Evolutionary conservation across 192 early-diverging fungal genomes (phyloP).

Genomic region (Rhizoclosmatium globosum): DNA sequence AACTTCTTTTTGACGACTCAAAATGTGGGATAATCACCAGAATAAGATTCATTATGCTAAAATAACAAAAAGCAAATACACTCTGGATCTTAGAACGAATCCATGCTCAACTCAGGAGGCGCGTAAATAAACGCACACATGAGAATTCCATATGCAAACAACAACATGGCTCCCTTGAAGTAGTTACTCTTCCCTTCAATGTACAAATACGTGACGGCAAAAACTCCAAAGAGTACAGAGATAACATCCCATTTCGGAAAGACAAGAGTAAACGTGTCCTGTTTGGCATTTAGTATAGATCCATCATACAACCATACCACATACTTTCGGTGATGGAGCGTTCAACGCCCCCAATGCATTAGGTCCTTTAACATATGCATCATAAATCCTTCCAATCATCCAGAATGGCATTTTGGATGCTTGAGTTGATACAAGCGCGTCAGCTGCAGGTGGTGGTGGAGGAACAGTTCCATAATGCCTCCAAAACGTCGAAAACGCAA

Average conservation of each 20-base stretch:
- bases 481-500: constrained; percentile 74
- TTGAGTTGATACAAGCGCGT: neutral
- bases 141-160: constrained; percentile 85
- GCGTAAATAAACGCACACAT: constrained; percentile 82
- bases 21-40: too few species aligned
- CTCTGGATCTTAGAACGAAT: neutral
- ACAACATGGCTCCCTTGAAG: constrained; percentile 93
- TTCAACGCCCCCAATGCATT: neutral
- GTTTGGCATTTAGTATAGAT: neutral
- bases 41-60: too few species aligned
- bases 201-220: constrained; percentile 87
- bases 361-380: neutral
- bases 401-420: constrained; percentile 13
- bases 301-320: neutral
- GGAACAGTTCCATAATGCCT: constrained; percentile 19
- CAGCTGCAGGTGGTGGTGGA: constrained; percentile 9
- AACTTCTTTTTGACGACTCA: too few species aligned
- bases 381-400: neutral
- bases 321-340: neutral
- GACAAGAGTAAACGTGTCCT: constrained; percentile 66
- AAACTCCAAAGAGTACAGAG: constrained; percentile 64
- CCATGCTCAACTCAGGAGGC: constrained; percentile 39
- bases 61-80: too few species aligned
- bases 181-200: constrained; percentile 96
- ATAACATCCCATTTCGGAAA: constrained; percentile 78